These are phyloP conservation scores for Russula sp. DNA, from an alignment of 768 basidiomycete genomes.

Conservation along the genomic window DNA sequence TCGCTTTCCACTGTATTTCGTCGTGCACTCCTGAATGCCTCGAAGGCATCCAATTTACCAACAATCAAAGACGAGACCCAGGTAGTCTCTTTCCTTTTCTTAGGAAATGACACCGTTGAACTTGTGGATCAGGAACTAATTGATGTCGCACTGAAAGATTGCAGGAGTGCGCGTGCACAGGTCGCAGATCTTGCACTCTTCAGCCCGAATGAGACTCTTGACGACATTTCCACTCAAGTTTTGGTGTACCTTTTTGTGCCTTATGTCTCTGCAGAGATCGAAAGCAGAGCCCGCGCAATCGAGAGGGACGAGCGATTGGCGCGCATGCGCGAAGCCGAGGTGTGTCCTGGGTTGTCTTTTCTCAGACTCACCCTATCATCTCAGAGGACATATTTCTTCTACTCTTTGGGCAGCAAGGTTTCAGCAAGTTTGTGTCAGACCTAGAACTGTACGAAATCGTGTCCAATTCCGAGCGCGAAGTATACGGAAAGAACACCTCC, in stretches of 20 bases:
- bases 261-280: conserved; percentile 57
- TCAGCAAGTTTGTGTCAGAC: conserved; percentile 39
- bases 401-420: conserved; percentile 37
- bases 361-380: background rate
- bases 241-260: conserved; percentile 70
- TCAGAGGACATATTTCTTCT: background rate
- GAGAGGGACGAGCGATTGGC: conserved; percentile 52
- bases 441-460: conserved; percentile 64
- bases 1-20: conserved; percentile 35
- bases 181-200: conserved; percentile 62
- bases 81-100: conserved; percentile 23
- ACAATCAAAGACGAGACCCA: conserved; percentile 41
- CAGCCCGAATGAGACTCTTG: conserved; percentile 75
- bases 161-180: conserved; percentile 45
- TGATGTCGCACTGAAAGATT: conserved; percentile 45
- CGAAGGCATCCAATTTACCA: conserved; percentile 34
- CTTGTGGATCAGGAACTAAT: conserved; percentile 46
- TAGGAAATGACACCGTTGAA: background rate
- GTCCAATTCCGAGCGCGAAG: conserved; percentile 47
- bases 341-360: conserved; percentile 28
- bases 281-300: conserved; percentile 48
- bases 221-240: conserved; percentile 75
- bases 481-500: conserved; percentile 45
- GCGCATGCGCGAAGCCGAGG: conserved; percentile 50
- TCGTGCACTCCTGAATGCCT: conserved; percentile 33